A percentile compares a stretch with the other conserved stretches of the same genome.
Evolutionary conservation across 371 early-diverging fungal genomes (phyloP).

Genomic region (Mortierella sp.): DNA sequence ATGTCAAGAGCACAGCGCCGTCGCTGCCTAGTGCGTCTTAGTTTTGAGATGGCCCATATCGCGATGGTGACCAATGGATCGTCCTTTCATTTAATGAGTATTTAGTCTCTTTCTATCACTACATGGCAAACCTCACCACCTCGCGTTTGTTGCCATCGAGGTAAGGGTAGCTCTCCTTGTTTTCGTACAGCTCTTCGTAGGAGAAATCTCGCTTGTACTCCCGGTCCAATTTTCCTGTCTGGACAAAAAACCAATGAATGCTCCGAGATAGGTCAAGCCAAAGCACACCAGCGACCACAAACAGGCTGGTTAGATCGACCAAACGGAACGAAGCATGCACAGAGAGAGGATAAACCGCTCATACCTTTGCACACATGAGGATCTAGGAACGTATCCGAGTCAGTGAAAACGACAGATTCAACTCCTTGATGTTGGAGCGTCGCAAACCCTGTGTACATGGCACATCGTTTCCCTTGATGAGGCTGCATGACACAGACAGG

Average conservation of each 20-base stretch:
- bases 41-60: too few relatives aligned
- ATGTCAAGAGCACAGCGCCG: too few relatives aligned
- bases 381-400: slow-evolving; percentile 74
- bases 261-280: slow-evolving; percentile 12
- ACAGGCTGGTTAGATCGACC: too few relatives aligned
- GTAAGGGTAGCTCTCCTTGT: slow-evolving; percentile 22
- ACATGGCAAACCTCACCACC: slow-evolving; percentile 36
- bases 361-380: slow-evolving; percentile 56
- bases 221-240: slow-evolving; percentile 23
- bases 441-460: slow-evolving; percentile 75
- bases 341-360: too few relatives aligned
- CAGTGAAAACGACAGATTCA: slow-evolving; percentile 71
- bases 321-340: too few relatives aligned
- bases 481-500: slow-evolving; percentile 68
- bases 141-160: slow-evolving; percentile 32
- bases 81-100: too few relatives aligned
- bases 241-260: slow-evolving; percentile 43
- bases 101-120: too few relatives aligned
- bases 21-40: too few relatives aligned
- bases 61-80: too few relatives aligned
- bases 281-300: slow-evolving; percentile 6
- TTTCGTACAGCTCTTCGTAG: slow-evolving; percentile 52
- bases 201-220: slow-evolving; percentile 45
- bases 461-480: slow-evolving; percentile 71
- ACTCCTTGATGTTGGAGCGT: slow-evolving; percentile 63